Conservation (phyloP, 495 filamentous ascomycete species). For the Copromyces sp. region DNA sequence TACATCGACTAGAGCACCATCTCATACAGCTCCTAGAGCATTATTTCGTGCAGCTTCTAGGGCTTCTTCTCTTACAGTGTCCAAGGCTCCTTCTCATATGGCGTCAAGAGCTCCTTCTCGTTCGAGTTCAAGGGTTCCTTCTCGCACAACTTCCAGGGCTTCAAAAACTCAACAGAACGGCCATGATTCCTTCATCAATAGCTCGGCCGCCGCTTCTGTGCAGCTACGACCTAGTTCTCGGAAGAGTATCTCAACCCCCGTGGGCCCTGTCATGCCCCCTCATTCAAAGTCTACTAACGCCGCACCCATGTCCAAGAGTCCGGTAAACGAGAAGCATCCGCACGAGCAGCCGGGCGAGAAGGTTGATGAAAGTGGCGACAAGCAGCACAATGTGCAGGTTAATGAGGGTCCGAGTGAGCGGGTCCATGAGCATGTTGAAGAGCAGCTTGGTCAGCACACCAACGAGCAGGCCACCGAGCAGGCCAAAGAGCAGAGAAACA, state of each 20-base stretch:
- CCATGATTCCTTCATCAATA: background rate
- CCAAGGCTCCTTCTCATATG: background rate
- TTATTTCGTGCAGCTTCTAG: background rate
- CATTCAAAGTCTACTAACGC: background rate
- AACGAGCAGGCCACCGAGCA: background rate
- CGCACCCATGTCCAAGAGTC: background rate
- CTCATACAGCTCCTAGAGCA: background rate
- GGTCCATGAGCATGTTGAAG: background rate
- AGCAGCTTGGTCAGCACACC: background rate
- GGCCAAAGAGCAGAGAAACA: background rate
- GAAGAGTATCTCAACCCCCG: background rate
- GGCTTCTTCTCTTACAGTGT: background rate
- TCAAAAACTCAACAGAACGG: background rate
- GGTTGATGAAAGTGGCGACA: background rate
- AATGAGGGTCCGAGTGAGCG: background rate
- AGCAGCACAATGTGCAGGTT: background rate
- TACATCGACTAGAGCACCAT: background rate
- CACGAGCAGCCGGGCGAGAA: background rate
- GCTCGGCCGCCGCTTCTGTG: background rate
- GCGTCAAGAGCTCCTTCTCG: background rate
- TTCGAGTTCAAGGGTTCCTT: background rate
- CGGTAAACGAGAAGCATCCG: background rate
- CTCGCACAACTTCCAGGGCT: background rate
- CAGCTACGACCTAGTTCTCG: background rate
- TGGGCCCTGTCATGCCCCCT: background rate